Percentiles rank a stretch among this genome's conserved stretches.
Conservation (phyloP, 1,284 basidiomycete species). For the Tilletiaria anomala region DNA sequence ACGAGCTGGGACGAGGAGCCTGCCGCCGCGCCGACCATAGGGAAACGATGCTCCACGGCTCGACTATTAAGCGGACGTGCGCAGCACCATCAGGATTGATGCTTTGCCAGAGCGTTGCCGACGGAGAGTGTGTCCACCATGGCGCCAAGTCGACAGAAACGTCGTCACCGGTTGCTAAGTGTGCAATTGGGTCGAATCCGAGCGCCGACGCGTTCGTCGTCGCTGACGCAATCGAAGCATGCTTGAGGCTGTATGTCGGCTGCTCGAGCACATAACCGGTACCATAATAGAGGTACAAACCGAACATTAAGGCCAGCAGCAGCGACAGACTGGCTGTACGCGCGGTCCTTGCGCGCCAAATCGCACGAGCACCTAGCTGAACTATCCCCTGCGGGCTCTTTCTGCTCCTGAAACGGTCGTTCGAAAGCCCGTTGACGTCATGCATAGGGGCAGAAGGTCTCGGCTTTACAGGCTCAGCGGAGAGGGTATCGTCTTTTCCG, state of each 20-base stretch:
- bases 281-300: conserved; percentile 30
- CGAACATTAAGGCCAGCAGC: conserved; percentile 17
- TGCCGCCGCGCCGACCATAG: too few relatives aligned
- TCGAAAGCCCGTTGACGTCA: conserved; percentile 1
- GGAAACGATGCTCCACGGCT: conserved; percentile 59
- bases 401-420: conserved; percentile 4
- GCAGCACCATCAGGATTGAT: conserved; percentile 59
- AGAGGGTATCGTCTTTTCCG: conserved; percentile 1
- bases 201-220: not conserved
- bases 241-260: conserved; percentile 1
- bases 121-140: conserved; percentile 32
- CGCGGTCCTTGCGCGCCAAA: conserved; percentile 50
- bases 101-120: conserved; percentile 54
- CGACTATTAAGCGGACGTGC: conserved; percentile 63
- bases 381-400: too few relatives aligned
- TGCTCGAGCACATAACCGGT: conserved; percentile 16
- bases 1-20: too few relatives aligned
- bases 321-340: conserved; percentile 65
- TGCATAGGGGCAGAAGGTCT: too few relatives aligned
- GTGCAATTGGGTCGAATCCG: conserved; percentile 20
- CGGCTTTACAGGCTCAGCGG: too few relatives aligned
- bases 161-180: too few relatives aligned
- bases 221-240: not conserved
- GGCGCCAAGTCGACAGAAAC: conserved; percentile 6
- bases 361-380: conserved; percentile 5